These are phyloP conservation scores for Leccinum insolens DNA, from an alignment of 1,284 basidiomycete species.

Conservation along the genomic window DNA sequence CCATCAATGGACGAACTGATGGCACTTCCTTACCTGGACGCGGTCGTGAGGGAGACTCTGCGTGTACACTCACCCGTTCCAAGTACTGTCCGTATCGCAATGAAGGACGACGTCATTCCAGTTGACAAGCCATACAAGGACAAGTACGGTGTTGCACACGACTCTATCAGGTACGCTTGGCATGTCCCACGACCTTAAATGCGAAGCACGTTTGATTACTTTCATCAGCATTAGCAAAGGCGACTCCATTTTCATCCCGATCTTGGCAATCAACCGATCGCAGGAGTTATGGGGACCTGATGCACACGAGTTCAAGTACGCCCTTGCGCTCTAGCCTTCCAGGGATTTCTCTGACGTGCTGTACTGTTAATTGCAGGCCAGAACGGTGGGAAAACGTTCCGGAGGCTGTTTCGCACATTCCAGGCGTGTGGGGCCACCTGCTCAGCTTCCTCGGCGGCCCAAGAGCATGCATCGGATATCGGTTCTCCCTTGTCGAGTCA, in stretches of 20 bases:
- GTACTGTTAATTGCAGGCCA: constrained; percentile 38
- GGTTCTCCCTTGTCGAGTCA: constrained; percentile 69
- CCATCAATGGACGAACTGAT: constrained; percentile 1
- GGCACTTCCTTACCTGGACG: constrained; percentile 3
- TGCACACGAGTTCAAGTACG: constrained; percentile 2
- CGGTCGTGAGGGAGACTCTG: constrained; percentile 3
- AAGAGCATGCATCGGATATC: constrained; percentile 68
- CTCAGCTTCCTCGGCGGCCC: constrained; percentile 65
- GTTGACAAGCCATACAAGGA: constrained; percentile 1
- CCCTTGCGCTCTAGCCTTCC: accelerated
- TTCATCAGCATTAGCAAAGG: background rate
- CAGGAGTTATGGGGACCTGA: constrained; percentile 4
- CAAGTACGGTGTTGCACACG: background rate
- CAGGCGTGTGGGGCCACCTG: constrained; percentile 61
- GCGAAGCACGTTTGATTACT: background rate
- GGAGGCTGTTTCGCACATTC: constrained; percentile 46
- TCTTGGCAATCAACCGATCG: constrained; percentile 1
- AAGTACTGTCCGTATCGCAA: background rate
- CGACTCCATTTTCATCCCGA: background rate
- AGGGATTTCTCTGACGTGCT: no score
- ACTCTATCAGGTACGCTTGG: background rate
- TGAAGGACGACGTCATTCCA: background rate
- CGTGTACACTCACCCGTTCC: constrained; percentile 3
- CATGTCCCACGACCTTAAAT: background rate
- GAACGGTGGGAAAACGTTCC: constrained; percentile 61